Conservation (phyloP, 768 basidiomycete genomes). For the Sporobolomyces pararoseus region DNA sequence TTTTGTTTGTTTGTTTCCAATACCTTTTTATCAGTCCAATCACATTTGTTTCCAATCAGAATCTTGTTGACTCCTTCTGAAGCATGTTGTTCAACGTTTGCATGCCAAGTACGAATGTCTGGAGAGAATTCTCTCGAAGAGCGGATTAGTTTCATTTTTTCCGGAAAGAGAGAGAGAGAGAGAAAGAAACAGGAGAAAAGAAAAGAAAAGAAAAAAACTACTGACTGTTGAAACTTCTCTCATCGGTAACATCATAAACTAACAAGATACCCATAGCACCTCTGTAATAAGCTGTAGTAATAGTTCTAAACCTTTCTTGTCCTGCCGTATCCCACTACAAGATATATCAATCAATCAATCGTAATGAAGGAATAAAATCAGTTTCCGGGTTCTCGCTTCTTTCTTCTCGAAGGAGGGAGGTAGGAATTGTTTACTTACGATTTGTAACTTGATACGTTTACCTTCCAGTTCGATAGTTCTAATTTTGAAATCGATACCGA, state of each 20-base stretch:
- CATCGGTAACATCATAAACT: slow-evolving; percentile 90
- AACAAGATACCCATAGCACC: slow-evolving; percentile 98
- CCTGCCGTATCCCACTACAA: slow-evolving; percentile 96
- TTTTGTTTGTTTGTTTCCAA: no score
- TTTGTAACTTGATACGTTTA: slow-evolving; percentile 94
- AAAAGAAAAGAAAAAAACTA: slow-evolving; percentile 32
- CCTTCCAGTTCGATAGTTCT: slow-evolving; percentile 97
- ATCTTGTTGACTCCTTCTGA: slow-evolving; percentile 99
- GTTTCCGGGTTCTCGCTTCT: no score
- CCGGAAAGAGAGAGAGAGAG: no score
- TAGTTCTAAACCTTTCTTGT: slow-evolving; percentile 96
- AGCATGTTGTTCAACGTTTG: slow-evolving; percentile 97
- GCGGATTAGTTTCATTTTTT: no score
- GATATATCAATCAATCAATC: no score
- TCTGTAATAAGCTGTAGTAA: slow-evolving; percentile 98
- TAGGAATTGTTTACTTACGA: slow-evolving; percentile 60
- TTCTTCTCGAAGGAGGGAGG: slow-evolving; percentile 6
- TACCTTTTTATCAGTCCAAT: slow-evolving; percentile 90
- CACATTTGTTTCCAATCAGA: slow-evolving; percentile 96
- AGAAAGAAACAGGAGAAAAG: no score
- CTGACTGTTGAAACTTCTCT: slow-evolving; percentile 91
- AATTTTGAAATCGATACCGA: slow-evolving; percentile 99
- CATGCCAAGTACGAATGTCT: slow-evolving; percentile 99
- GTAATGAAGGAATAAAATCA: neutral
- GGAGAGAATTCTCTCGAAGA: neutral